Evolutionary conservation across 345 rosid genomes (phyloP).

Genomic region (Populus simonii): DNA sequence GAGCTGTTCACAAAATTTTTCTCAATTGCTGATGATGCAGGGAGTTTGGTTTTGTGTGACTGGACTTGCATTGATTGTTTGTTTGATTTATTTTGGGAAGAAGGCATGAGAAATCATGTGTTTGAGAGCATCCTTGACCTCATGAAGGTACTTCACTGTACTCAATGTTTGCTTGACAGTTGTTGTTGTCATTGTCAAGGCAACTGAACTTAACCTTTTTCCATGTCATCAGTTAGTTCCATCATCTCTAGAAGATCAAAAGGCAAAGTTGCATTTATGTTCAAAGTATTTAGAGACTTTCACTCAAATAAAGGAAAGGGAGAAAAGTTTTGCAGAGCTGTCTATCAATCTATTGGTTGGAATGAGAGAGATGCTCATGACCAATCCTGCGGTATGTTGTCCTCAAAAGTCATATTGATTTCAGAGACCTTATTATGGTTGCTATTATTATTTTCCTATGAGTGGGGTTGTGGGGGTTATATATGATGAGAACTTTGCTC

Average conservation of each 20-base stretch:
- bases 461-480: background rate
- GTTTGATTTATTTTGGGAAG: conserved; percentile 93
- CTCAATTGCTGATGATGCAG: conserved; percentile 55
- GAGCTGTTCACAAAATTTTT: conserved; percentile 58
- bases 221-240: conserved; percentile 50
- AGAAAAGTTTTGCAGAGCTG: conserved; percentile 51
- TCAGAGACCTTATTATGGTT: background rate
- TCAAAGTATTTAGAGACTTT: conserved; percentile 87
- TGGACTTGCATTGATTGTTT: conserved; percentile 64
- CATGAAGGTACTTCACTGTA: conserved; percentile 61
- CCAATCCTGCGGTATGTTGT: conserved; percentile 54
- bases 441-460: background rate
- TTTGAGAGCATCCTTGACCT: conserved; percentile 65
- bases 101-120: conserved; percentile 54
- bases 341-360: conserved; percentile 76
- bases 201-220: conserved; percentile 3
- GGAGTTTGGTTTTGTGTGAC: conserved; percentile 53
- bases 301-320: conserved; percentile 81
- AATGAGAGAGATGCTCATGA: conserved; percentile 73
- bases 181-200: conserved; percentile 5
- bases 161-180: background rate
- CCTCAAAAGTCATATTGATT: background rate
- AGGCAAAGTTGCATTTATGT: conserved; percentile 66
- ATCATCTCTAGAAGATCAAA: conserved; percentile 55
- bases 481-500: conserved; percentile 1